Conservation (phyloP, 257 asterid species). For the Gardenia jasminoides region DNA sequence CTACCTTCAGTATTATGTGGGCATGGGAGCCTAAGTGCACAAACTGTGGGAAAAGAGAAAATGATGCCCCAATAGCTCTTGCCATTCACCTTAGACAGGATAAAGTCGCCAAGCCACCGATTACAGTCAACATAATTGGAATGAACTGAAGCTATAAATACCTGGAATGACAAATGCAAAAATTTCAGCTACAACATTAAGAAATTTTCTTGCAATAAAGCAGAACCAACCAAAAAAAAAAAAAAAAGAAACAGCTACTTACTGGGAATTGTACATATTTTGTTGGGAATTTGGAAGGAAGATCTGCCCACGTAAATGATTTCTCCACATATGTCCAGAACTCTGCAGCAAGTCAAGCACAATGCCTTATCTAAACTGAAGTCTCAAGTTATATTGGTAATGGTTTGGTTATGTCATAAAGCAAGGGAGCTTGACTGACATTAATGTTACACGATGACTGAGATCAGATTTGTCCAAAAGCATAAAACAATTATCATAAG, state of each 20-base stretch:
- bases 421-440: not conserved
- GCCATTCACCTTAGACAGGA: constrained; percentile 78
- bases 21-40: not conserved
- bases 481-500: not conserved
- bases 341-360: constrained; percentile 46
- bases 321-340: constrained; percentile 96
- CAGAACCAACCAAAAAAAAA: constrained; percentile 5
- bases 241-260: constrained; percentile 29
- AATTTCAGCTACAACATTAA: constrained; percentile 18
- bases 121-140: constrained; percentile 93
- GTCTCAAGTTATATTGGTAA: constrained; percentile 2
- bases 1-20: not conserved
- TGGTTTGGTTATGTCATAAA: not conserved
- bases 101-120: constrained; percentile 93
- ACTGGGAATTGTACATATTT: constrained; percentile 98
- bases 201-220: constrained; percentile 12
- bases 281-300: constrained; percentile 96
- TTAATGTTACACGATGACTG: no score
- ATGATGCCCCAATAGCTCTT: not conserved
- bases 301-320: constrained; percentile 97
- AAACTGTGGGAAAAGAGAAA: not conserved
- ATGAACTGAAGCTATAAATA: constrained; percentile 90
- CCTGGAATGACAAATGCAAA: constrained; percentile 39
- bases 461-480: not conserved
- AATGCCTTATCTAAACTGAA: not conserved